A percentile compares a stretch with the other conserved stretches of the same genome.
Conservation (phyloP, 768 basidiomycete genomes). For the Zangia roseola region DNA sequence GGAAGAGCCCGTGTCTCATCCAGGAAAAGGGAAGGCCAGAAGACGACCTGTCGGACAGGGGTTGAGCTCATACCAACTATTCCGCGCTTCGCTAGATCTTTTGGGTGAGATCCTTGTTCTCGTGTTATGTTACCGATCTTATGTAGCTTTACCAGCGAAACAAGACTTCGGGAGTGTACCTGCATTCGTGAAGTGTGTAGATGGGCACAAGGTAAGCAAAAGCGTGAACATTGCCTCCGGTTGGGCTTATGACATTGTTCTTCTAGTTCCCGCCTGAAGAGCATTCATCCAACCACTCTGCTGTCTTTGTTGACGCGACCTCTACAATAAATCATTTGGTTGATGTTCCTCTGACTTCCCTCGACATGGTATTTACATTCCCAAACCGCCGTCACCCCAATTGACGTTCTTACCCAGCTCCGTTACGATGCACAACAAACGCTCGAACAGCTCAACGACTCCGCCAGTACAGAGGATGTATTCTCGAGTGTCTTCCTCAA, state of each 20-base stretch:
- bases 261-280: conserved; percentile 57
- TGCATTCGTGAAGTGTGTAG: conserved; percentile 56
- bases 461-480: conserved; percentile 49
- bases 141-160: conserved; percentile 48
- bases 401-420: conserved; percentile 46
- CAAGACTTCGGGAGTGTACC: conserved; percentile 60
- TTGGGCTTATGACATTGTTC: neutral
- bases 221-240: neutral
- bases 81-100: conserved; percentile 82
- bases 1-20: conserved; percentile 47
- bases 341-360: conserved; percentile 70
- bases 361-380: conserved; percentile 61
- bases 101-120: conserved; percentile 51
- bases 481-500: conserved; percentile 73
- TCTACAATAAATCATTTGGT: conserved; percentile 77
- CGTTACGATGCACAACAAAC: conserved; percentile 74
- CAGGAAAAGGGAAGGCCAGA: conserved; percentile 24
- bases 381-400: neutral
- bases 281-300: conserved; percentile 48
- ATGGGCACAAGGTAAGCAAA: conserved; percentile 51
- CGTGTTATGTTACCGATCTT: neutral
- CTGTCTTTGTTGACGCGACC: conserved; percentile 76
- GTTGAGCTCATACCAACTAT: conserved; percentile 87
- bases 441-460: conserved; percentile 57
- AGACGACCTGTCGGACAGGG: conserved; percentile 72